A percentile compares a stretch with the other conserved stretches of the same genome.
phyloP scores from a whole-genome alignment of 768 basidiomycete species.

The Rhizopogon rudus region DNA sequence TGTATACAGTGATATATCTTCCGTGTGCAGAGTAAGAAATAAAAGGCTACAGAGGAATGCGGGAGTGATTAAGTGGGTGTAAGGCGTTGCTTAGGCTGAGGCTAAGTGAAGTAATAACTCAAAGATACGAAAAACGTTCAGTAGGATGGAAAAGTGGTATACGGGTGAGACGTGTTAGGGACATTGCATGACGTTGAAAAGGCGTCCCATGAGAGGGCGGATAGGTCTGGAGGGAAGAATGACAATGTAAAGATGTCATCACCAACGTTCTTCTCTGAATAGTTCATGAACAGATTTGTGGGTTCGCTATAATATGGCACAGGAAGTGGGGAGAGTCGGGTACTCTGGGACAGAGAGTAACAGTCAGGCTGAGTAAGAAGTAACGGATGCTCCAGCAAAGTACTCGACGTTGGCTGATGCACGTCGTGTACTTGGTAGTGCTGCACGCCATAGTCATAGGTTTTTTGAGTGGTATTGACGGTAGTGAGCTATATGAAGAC shows the following conservation, averaged over 20 bases:
- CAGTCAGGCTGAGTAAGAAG: neutral
- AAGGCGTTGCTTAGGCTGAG: constrained; percentile 8
- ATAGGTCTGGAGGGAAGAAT: constrained; percentile 9
- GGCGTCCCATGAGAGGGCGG: constrained; percentile 17
- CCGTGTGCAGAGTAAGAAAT: neutral
- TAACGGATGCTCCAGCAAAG: neutral
- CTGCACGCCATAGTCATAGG: neutral
- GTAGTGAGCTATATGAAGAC: neutral
- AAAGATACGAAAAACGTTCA: constrained; percentile 5
- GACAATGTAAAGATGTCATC: neutral
- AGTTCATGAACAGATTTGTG: neutral
- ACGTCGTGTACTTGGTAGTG: neutral
- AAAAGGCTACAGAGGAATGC: constrained; percentile 18
- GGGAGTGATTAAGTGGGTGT: constrained; percentile 4
- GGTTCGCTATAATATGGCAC: neutral
- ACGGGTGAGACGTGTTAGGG: neutral
- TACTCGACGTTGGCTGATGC: neutral
- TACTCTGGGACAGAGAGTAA: neutral
- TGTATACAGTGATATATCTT: neutral
- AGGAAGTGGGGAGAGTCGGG: neutral
- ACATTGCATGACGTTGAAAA: neutral
- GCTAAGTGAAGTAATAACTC: constrained; percentile 25
- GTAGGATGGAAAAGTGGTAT: neutral
- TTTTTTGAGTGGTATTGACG: neutral
- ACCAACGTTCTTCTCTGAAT: neutral